Evolutionary conservation across 2,329 filamentous ascomycete genomes (phyloP), one percentile per base, ranked within the genome.

Genomic region (Teratosphaeria viscida): DNA sequence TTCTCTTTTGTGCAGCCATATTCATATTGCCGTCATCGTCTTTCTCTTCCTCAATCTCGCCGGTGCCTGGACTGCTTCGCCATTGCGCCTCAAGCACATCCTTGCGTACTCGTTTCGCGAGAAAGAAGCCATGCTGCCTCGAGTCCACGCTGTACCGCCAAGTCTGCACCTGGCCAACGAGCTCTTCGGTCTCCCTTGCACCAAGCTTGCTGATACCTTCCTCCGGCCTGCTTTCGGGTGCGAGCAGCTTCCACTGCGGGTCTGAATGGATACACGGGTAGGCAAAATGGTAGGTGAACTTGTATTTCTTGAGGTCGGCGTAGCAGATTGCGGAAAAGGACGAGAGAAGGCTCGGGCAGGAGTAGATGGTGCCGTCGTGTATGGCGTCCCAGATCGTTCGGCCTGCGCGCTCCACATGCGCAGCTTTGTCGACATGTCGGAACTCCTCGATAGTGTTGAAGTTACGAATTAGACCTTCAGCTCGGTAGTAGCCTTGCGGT

Each of bases 321-420:
- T 90, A 99, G 16, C 90, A 96, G 54, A 97, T 84, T 60, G 95
- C 85, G 29, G 89, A 82, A 73, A 96, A 97, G 6, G 90, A 94
- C 4, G 90, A 86, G 19, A 99, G 84, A 2, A 97, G 82, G 4
- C 92, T 96, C 2, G 94, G 94, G 56, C 92, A 89, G 10, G 91
- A 94, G 76, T 95, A 97, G 66, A 99, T 96, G 49, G 90, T 95
- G 60, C 92, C 92, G 75, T 99, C 94, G 65, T 91, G 87, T 70
- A 99, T 96, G 29, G 94, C 92, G 74, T 97, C 91, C 92, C 92
- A 97, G 62, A 99, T 91, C 88, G 88, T 92, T 70, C 85, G 84
- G 11, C 87, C 92, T 43, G 90, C 86, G 62, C 86, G 86, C 63
- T 89, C 84, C 55, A 97, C 81, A 74, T 95, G 85, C 37, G 85